Evolutionary conservation across 2,329 filamentous ascomycete genomes (phyloP), one percentile per base, ranked within the genome.

Genomic region (Pestalotiopsis sp.): DNA sequence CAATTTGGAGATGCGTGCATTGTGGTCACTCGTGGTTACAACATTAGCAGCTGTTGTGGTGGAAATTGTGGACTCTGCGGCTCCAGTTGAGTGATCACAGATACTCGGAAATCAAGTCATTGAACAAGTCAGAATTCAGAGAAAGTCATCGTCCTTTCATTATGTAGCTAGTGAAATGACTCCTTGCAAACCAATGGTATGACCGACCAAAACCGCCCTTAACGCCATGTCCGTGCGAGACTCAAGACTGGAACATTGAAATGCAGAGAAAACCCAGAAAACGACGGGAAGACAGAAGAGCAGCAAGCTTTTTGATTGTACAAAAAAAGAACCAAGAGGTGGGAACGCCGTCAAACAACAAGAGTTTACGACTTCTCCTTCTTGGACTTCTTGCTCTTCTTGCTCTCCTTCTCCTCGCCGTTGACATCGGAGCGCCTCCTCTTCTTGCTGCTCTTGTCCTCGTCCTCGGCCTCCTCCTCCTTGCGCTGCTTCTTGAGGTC

Each of bases 401-500:
- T 93, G 75, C 81, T 78, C 69, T 77, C 78, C 25, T 78, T 69
- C 74, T 86, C 86, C 66, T 77, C 78, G 3, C 87, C 84, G 68
- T 79, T 77, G 69, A n/a, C 62, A 82, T 81, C 78, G 75, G 86
- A 88, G 17, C 80, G 81, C 82, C 91, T 92, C 82, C 88, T 89
- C 69, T 89, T 89, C 88, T 93, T 93, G 75, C 82, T 78, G 70
- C 77, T 78, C 23, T 78, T 69, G 74, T 86, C 86, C 67, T 77
- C 78, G 2, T 87, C 84, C 67, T 79, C 77, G 70, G 38, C 67
- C 82, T 81, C 78, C 75, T 85, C 88, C 20, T 80, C 81, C 82
- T 91, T 92, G 82, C 88, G 89, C 69, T 87, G 82, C 84, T 92
- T 92, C 86, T 93, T 93, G 75, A 91, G 80, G 61, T 93, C 90